Evolutionary conservation across 306 rosid species (phyloP).

Genomic region (Castanea crenata): DNA sequence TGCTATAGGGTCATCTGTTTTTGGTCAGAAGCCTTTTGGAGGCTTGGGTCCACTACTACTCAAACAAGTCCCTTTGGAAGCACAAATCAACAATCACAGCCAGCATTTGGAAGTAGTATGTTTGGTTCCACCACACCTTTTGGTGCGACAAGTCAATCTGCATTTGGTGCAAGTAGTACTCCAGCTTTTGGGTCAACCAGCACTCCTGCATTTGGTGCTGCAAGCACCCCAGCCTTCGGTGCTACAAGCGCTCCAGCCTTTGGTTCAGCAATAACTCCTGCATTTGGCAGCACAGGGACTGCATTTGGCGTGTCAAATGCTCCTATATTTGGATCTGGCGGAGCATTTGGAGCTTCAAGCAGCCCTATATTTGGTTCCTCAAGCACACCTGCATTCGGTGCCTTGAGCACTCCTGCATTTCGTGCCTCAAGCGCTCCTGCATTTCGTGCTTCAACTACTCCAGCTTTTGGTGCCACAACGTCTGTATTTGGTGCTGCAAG

Average conservation of each 20-base stretch:
- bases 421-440: slow-evolving; percentile 51
- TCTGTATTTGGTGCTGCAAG: slow-evolving; percentile 78
- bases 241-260: slow-evolving; percentile 45
- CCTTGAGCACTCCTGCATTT: slow-evolving; percentile 47
- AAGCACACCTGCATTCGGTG: slow-evolving; percentile 43
- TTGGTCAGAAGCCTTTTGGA: slow-evolving; percentile 97
- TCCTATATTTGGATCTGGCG: slow-evolving; percentile 66
- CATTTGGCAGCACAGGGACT: slow-evolving; percentile 68
- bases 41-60: slow-evolving; percentile 75
- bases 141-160: slow-evolving; percentile 64
- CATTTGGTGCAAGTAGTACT: slow-evolving; percentile 39
- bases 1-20: slow-evolving; percentile 34
- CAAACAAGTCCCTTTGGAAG: slow-evolving; percentile 81
- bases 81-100: slow-evolving; percentile 72
- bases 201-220: no score
- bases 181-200: no score
- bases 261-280: slow-evolving; percentile 63
- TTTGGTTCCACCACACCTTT: slow-evolving; percentile 87
- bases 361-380: slow-evolving; percentile 39
- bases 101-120: slow-evolving; percentile 82
- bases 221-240: slow-evolving; percentile 26
- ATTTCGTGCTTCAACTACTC: slow-evolving; percentile 48
- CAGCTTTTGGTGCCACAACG: slow-evolving; percentile 59
- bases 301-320: slow-evolving; percentile 65
- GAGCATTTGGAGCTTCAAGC: slow-evolving; percentile 76